Base-by-base conservation (phyloP, 352 stramenopile species). In the Phytophthora pini region DNA sequence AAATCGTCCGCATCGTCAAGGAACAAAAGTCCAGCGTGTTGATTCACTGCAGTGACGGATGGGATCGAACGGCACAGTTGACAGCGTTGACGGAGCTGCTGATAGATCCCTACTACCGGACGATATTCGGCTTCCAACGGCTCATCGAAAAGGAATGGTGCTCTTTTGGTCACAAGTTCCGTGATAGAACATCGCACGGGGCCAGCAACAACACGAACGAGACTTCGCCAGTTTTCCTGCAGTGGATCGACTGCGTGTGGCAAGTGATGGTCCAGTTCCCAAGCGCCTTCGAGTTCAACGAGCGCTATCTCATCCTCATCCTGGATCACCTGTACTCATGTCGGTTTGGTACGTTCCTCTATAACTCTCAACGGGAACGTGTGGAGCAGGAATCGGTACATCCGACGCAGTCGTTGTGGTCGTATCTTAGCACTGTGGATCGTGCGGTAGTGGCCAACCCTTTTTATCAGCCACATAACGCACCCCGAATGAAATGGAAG, bases 11-110 rank as follows among this genome's bases (percentile, higher is more conserved):
- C 0, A 79, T 92, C n/a, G 68, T 95, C 22, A 86, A 92, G 17
- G 74, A 88, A 24, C 72, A 93, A 20, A 88, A 88, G 67, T 95
- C 92, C 3, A 97, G 97, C 15, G 94, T 99, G 15, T 70, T 99
- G 34, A 84, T 99, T 54, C 97, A 99, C 72, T 99, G 98, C 71
- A 99, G 92, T 51, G 97, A 99, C 60, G 97, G 97, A 4, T 99
- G 98, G 98, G 98, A 99, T 54, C 85, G 93, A 9, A 98, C 92
- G 12, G 66, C 92, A n/a, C 92, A 98, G 54, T 72, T 98, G 15
- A 90, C 82, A 55, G 76, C 72, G 6, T 72, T 97, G 8, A 77
- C 89, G 3, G 76, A 97, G 66, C 55, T 98, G 20, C 79, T 98
- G 66, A 79, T 98, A 26, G 93, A 98, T 61, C 84, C 92, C 17